A percentile compares a stretch with the other conserved stretches of the same genome.
These are phyloP conservation scores for Trichosporon sp. DNA, from an alignment of 1,284 basidiomycete species.

Conservation along the genomic window DNA sequence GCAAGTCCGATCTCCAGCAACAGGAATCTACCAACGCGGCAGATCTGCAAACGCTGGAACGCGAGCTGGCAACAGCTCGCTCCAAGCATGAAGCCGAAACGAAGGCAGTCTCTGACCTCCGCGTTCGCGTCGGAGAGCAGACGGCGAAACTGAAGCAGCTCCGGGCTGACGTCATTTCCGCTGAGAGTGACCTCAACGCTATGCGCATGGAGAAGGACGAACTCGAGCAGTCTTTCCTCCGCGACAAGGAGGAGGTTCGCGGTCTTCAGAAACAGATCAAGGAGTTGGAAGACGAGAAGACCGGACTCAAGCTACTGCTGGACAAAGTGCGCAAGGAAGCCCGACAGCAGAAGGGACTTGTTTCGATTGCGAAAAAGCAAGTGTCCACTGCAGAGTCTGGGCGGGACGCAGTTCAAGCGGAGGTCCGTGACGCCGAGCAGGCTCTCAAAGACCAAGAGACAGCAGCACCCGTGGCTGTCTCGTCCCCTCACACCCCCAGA, in stretches of 20 bases:
- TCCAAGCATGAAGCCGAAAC: constrained; percentile 81
- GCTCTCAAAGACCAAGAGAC: constrained; percentile 57
- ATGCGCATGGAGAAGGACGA: constrained; percentile 86
- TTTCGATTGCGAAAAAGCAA: constrained; percentile 94
- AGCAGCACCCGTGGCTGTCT: constrained; percentile 58
- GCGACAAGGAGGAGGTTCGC: constrained; percentile 92
- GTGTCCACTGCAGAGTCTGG: constrained; percentile 77
- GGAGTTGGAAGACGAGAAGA: constrained; percentile 71
- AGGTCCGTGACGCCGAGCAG: constrained; percentile 55
- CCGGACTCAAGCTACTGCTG: constrained; percentile 65
- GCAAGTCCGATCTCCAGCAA: constrained; percentile 45
- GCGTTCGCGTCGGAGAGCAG: constrained; percentile 69
- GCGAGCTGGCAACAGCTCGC: constrained; percentile 48
- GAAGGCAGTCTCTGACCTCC: constrained; percentile 66
- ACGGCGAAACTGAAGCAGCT: constrained; percentile 68
- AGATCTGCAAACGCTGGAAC: constrained; percentile 49
- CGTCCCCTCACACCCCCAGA: constrained; percentile 65
- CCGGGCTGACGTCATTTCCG: constrained; percentile 75
- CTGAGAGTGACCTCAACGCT: constrained; percentile 88
- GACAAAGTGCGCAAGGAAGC: constrained; percentile 91
- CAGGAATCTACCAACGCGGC: constrained; percentile 61
- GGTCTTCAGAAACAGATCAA: constrained; percentile 80
- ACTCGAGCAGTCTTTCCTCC: constrained; percentile 77
- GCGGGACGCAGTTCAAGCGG: constrained; percentile 64
- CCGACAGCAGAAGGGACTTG: constrained; percentile 89